Base-by-base conservation (phyloP, 2,329 filamentous ascomycete genomes). In the Ophiostoma tasmaniense region DNA sequence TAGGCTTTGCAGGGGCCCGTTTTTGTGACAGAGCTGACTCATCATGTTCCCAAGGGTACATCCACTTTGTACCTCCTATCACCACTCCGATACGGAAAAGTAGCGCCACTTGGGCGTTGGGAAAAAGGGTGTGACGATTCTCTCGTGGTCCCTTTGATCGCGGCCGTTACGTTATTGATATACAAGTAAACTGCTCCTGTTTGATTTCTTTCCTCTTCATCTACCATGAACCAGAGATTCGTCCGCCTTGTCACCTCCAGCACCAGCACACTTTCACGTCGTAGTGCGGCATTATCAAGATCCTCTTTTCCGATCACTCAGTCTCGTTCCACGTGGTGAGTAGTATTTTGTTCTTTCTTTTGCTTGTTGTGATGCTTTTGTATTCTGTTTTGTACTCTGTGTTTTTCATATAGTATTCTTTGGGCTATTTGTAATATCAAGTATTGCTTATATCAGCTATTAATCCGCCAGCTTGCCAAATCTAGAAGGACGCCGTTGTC, bases 281-380 rank as follows among this genome's bases (percentile, higher is more conserved):
- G 22, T 55, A 55, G 62, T 70, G 69, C 66, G 66, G 66, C 69
- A 68, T 68, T 66, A 64, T 64, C 66, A 55, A 68, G 69, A 70
- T 64, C 69, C 66, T 67, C 66, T 70, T 70, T 67, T 61, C 28
- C 42, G 37, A 10, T 66, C 50, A 61, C 50, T n/a, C 59, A 64
- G 28, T 17, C 25, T 39, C 45, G 37, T 66, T 66, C 66, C 66
- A 68, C 66, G 64, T 66, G 64, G 69, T 70, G 66, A 68, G 69
- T 70, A 33, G 50, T 45, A 30, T 37, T 66, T 66, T 59, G 30
- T 28, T 20, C 20, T 61, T 50, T 61, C 64, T 81, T 22, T 33
- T 50, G 50, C 10, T 25, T 6, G 50, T 6, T 45, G 42, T 45
- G 42, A 20, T n/a, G 42, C 5, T 45, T 45, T 7, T 45, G 42